Evolutionary conservation across 1,139 yeast genomes (phyloP).

Genomic region (Blastobotrys buckinghamii): DNA sequence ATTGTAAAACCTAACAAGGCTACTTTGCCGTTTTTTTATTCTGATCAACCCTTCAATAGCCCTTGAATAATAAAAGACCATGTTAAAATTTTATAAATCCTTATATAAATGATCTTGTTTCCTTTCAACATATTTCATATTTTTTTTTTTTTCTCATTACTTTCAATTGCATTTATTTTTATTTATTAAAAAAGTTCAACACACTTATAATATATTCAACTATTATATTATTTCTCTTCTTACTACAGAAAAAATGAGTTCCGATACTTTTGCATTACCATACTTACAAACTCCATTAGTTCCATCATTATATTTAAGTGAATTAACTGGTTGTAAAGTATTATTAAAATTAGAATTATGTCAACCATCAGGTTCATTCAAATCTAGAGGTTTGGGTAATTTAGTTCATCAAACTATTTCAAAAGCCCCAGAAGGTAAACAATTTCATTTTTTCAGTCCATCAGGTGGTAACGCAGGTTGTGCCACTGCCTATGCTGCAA

Average conservation of each 20-base stretch:
- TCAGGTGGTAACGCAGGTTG: slow-evolving; percentile 82
- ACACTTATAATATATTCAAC: background rate
- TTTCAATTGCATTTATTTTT: background rate
- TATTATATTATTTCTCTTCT: no score
- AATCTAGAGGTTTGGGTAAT: slow-evolving; percentile 44
- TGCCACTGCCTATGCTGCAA: slow-evolving; percentile 64
- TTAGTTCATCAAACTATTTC: slow-evolving; percentile 29
- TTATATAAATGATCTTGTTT: background rate
- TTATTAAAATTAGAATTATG: slow-evolving; percentile 54
- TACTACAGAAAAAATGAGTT: slow-evolving; percentile 6
- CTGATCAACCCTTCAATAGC: no score
- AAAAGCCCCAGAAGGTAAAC: slow-evolving; percentile 22
- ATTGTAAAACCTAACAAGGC: no score
- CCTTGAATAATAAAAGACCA: background rate
- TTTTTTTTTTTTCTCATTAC: background rate
- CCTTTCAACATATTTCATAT: background rate
- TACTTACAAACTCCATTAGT: slow-evolving; percentile 32
- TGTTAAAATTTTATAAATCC: background rate
- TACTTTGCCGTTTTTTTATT: no score
- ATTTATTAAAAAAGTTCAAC: no score
- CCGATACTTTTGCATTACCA: slow-evolving; percentile 20
- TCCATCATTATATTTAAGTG: slow-evolving; percentile 28
- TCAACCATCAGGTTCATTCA: slow-evolving; percentile 71
- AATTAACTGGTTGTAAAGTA: slow-evolving; percentile 36
- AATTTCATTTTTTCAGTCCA: slow-evolving; percentile 52